A percentile compares a stretch with the other conserved stretches of the same genome.
These are phyloP conservation scores for Hypoxylon cercidicola DNA, from an alignment of 495 filamentous ascomycete species.

Conservation along the genomic window DNA sequence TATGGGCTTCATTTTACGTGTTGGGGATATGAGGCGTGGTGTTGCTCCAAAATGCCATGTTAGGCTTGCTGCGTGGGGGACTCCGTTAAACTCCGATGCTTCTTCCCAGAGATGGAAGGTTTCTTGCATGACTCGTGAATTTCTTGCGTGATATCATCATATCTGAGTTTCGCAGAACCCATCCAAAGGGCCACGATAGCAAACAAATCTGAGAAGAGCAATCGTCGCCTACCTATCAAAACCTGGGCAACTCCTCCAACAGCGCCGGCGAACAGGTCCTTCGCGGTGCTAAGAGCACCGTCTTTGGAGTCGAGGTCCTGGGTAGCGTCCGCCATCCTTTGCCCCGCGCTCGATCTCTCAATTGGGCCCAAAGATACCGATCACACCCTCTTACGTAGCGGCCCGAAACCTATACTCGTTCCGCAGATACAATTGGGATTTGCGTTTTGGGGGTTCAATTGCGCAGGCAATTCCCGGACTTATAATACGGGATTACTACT, in stretches of 20 bases:
- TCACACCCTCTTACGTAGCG: neutral
- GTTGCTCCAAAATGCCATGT: no score
- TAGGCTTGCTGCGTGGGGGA: no score
- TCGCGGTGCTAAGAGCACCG: slow-evolving; percentile 68
- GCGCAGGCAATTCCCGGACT: neutral
- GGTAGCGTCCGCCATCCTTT: slow-evolving; percentile 56
- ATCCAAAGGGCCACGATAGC: neutral
- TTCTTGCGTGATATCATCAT: neutral
- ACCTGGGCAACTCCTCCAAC: slow-evolving; percentile 95
- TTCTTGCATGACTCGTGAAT: neutral
- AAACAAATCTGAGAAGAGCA: neutral
- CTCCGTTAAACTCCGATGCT: no score
- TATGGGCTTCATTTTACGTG: neutral
- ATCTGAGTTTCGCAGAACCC: neutral
- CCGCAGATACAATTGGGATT: slow-evolving; percentile 1
- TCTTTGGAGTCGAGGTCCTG: slow-evolving; percentile 51
- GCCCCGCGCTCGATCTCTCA: slow-evolving; percentile 23
- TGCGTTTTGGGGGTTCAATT: slow-evolving; percentile 1
- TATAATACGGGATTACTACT: neutral
- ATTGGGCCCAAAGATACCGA: slow-evolving; percentile 17
- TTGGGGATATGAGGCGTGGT: no score
- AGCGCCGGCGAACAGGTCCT: slow-evolving; percentile 92
- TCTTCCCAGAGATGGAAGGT: neutral
- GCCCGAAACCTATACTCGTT: neutral
- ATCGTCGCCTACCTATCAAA: slow-evolving; percentile 76